Evolutionary conservation across 345 rosid genomes (phyloP), one percentile per base, ranked within the genome.

Genomic region (Clarkia xantiana): DNA sequence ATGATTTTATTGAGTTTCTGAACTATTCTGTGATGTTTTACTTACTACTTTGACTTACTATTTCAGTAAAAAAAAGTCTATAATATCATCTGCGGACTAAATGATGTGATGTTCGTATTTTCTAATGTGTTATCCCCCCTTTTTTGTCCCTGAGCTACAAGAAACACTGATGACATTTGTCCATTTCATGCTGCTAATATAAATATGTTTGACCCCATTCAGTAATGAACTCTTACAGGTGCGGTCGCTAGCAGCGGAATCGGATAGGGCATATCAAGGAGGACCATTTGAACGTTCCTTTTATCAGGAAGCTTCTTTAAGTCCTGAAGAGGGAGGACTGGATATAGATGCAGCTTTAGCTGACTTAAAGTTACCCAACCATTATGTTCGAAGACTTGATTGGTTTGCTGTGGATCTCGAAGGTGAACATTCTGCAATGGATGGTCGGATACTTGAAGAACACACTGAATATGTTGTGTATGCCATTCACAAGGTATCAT

Each of bases 351-450:
- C 54, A 14, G 55, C 64, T 51, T 34, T 52, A 14, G 55, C 64
- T 48, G 74, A 61, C 44, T 73, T 79, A 62, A 73, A 64, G 56
- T 67, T 80, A 34, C 76, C 94, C 29, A 80, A 66, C 51, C 89
- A 69, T 19, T 91, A 84, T 71, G 49, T 59, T 38, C 66, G 68
- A 55, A 76, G 69, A 68, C 63, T 91, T 51, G 96, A 91, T 47
- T 91, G 98, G 98, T 86, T 91, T 70, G 75, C 95, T 38, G 98
- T 86, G 64, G 98, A 91, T 76, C 96, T 91, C 67, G 96, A 81
- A 82, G 98, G 96, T 67, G 98, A 91, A 75, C 94, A 84, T 75
- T 91, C 98, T 61, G 98, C 98, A 58, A 91, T 91, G 98, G 98
- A 86, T 74, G 94, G 90, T 60, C 90, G 62, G 62, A 84, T 91